Evolutionary conservation across 306 rosid species (phyloP).

Genomic region (Cicer chorassanicum): DNA sequence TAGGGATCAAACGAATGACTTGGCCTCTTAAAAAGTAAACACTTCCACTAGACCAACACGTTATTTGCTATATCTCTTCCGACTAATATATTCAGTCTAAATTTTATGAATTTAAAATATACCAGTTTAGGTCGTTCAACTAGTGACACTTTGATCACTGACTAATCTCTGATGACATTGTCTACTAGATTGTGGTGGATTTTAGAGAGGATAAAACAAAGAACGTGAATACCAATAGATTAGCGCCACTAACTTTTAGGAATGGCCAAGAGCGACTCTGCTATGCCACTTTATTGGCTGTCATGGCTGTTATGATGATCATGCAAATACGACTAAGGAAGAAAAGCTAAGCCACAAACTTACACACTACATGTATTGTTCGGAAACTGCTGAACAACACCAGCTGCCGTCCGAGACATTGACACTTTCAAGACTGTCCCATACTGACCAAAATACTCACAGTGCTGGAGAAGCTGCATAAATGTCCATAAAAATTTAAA

Average conservation of each 20-base stretch:
- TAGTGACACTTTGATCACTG: too few relatives aligned
- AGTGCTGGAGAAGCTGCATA: constrained; percentile 85
- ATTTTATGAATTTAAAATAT: too few relatives aligned
- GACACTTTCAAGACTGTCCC: constrained; percentile 97
- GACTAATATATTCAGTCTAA: background rate
- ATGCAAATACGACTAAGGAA: constrained; percentile 15
- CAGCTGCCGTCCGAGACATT: constrained; percentile 97
- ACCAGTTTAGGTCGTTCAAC: too few relatives aligned
- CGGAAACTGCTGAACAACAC: constrained; percentile 92
- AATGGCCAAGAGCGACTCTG: background rate
- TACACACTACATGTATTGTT: constrained; percentile 99
- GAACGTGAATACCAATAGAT: constrained; percentile 18
- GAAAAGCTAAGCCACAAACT: constrained; percentile 48
- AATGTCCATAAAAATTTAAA: constrained; percentile 13
- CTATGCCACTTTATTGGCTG: constrained; percentile 1
- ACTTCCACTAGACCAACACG: background rate
- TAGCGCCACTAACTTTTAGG: constrained; percentile 4
- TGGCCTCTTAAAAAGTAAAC: background rate
- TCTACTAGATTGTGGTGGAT: background rate
- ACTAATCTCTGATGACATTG: background rate
- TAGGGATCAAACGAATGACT: background rate
- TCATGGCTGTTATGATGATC: constrained; percentile 3
- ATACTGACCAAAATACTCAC: constrained; percentile 95
- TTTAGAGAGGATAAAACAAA: background rate
- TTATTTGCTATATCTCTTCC: background rate